Evolutionary conservation across 257 asterid species (phyloP).

Genomic region (Forsythia suspensa): DNA sequence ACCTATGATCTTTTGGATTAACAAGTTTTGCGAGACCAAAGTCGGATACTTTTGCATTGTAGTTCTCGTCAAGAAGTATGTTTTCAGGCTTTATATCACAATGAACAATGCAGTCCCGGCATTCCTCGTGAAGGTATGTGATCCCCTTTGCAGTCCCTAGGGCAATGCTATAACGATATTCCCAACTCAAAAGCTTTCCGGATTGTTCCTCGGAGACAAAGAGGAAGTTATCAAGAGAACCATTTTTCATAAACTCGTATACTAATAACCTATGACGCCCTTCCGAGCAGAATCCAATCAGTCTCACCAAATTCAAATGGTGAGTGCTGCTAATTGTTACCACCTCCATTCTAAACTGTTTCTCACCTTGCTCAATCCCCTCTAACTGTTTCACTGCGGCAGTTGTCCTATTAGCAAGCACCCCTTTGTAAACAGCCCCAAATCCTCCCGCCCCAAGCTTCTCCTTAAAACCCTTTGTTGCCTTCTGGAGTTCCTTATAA

Average conservation of each 20-base stretch:
- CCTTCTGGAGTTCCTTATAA: slow-evolving; percentile 65
- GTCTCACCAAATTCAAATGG: slow-evolving; percentile 82
- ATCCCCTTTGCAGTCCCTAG: slow-evolving; percentile 83
- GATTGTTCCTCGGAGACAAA: slow-evolving; percentile 51
- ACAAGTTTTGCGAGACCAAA: slow-evolving; percentile 85
- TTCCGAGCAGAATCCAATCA: slow-evolving; percentile 86
- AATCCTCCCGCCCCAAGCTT: slow-evolving; percentile 93
- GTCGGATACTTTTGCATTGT: slow-evolving; percentile 74
- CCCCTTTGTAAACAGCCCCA: slow-evolving; percentile 75
- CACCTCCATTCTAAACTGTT: slow-evolving; percentile 84
- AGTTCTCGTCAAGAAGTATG: slow-evolving; percentile 76
- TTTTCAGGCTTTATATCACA: slow-evolving; percentile 95
- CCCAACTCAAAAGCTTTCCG: slow-evolving; percentile 71
- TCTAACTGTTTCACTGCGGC: slow-evolving; percentile 82
- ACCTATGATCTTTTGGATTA: slow-evolving; percentile 68
- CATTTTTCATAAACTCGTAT: slow-evolving; percentile 75
- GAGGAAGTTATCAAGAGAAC: slow-evolving; percentile 71
- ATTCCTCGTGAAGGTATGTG: slow-evolving; percentile 87
- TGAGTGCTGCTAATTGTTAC: slow-evolving; percentile 90
- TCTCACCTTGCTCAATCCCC: slow-evolving; percentile 91
- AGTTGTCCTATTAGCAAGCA: slow-evolving; percentile 57
- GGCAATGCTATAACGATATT: slow-evolving; percentile 62
- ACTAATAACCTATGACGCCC: slow-evolving; percentile 75
- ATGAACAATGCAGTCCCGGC: slow-evolving; percentile 88
- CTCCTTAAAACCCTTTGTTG: slow-evolving; percentile 78